phyloP scores from a whole-genome alignment of 176 grass and related monocot species.

The Oryza australiensis region DNA sequence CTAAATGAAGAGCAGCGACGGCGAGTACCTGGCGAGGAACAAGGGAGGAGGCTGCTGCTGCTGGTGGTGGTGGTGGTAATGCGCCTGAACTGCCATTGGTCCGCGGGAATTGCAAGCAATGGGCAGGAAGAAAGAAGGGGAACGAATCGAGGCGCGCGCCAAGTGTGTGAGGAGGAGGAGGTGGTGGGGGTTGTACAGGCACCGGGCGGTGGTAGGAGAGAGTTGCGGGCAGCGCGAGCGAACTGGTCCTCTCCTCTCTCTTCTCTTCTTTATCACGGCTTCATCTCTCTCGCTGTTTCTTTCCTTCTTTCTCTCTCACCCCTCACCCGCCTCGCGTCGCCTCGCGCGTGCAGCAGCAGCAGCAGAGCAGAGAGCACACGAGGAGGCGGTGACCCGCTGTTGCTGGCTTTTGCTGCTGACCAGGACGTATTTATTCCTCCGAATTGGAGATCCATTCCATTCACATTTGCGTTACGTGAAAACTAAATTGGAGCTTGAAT shows the following conservation, averaged over 20 bases:
- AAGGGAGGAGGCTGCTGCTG: background rate
- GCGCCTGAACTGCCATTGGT: conserved; percentile 46
- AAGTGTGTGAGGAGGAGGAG: background rate
- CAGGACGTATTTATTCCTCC: background rate
- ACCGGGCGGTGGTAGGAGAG: conserved; percentile 29
- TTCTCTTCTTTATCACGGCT: conserved; percentile 19
- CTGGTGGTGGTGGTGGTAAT: conserved; percentile 19
- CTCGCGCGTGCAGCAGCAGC: conserved; percentile 28
- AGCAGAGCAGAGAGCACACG: background rate
- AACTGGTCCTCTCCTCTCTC: conserved; percentile 48
- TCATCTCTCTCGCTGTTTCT: background rate
- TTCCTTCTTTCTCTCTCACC: background rate
- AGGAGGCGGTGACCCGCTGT: background rate
- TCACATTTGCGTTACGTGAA: background rate
- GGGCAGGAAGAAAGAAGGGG: background rate
- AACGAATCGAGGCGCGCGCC: conserved; percentile 31
- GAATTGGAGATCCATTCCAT: background rate
- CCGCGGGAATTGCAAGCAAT: background rate
- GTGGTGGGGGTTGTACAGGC: conserved; percentile 16
- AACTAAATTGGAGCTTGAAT: background rate
- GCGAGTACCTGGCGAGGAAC: conserved; percentile 33
- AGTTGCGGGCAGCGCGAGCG: conserved; percentile 49
- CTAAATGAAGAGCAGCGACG: background rate
- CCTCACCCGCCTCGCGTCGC: background rate
- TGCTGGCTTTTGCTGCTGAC: background rate